Evolutionary conservation across 129 eudicot species (phyloP), one percentile per base, ranked within the genome.

Genomic region (Artemisia tridentata): DNA sequence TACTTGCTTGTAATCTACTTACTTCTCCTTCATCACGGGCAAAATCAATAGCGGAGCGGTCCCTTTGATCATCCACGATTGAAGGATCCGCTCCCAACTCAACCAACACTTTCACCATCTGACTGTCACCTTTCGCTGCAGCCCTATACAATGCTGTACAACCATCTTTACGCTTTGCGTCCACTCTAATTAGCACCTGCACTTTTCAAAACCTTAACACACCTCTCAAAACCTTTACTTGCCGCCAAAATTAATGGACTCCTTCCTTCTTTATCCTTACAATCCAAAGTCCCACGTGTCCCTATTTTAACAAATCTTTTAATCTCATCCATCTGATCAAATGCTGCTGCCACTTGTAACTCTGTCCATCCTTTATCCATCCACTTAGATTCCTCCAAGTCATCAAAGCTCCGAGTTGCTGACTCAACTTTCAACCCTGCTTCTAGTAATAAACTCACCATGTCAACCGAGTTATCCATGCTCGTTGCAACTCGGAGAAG

Each of bases 21-120:
- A 85, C 95, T 21, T 85, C 84, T 68, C 87, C 88, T 65, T 85
- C 85, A 34, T 84, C 88, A 60, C 91, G 80, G 7, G 93, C 96
- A 41, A 82, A 58, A 53, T 84, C 84, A 71, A 82, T 27, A 34
- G 86, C 78, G 1, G 88, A 82, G 3, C 88, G 86, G 13, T 79
- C 59, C 18, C 77, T 75, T 46, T 80, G 79, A 19, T 53, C 78
- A 15, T 75, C 83, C 6, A 51, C 79, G n/a, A 86, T 61, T 0
- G 85, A 82, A 7, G 96, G 93, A 60, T 86, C 88, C 10, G 86
- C 93, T 11, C 90, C 90, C 12, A 78, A 50, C 53, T 77, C 81
- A 29, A 84, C 46, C 51, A 90, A 60, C 62, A 82, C 45, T 66
- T 86, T 84, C 69, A 86, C 92, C 85, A 90, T 82, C 84, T 58